Evolutionary conservation across 768 basidiomycete species (phyloP), one percentile per base, ranked within the genome.

Genomic region (Lactarius trivialis): DNA sequence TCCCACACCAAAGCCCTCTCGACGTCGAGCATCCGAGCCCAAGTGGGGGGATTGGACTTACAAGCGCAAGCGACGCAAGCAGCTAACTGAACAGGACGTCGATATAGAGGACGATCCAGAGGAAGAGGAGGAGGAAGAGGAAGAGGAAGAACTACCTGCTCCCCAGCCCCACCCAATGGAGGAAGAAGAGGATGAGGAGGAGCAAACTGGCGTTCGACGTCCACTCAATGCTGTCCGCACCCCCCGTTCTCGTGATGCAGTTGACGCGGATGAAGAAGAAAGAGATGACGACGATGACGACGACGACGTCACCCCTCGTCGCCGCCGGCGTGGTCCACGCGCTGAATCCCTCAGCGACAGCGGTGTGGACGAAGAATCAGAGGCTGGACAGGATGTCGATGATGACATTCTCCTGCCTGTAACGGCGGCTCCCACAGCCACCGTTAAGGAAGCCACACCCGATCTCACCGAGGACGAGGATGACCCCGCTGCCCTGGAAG

Each of bases 21-120:
- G 85, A 68, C 86, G 85, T 59, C 78, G 90, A 63, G 85, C 89
- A 1, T 88, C 90, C 32, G 85, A 85, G 37, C 83, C 83, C 58
- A 92, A 91, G 88, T 92, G 90, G 91, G 89, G 82, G 28, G 30
- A 30, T 30, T 93, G 91, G 90, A 89, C 85, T 15, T 79, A 80
- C 67, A 77, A 70, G 57, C 65, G 64, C 59, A 37, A 43, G 39
- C 52, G 48, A 28, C 62, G 58, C 45, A 71, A 70, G 48, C 71
- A 72, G 68, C 69, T 69, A 55, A 62, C 58, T 74, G 54, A 79
- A 73, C 73, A 73, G 72, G 65, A 69, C 63, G 54, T 71, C 60
- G 60, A 53, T 55, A 67, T 75, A 65, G 62, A 70, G 63, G 74
- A 74, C 37, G 73, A 68, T 34, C 73, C 75, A 24, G 70, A 72